A percentile compares a stretch with the other conserved stretches of the same genome.
These are phyloP conservation scores for Lactifluus volemus DNA, from an alignment of 768 basidiomycete genomes.

Conservation along the genomic window DNA sequence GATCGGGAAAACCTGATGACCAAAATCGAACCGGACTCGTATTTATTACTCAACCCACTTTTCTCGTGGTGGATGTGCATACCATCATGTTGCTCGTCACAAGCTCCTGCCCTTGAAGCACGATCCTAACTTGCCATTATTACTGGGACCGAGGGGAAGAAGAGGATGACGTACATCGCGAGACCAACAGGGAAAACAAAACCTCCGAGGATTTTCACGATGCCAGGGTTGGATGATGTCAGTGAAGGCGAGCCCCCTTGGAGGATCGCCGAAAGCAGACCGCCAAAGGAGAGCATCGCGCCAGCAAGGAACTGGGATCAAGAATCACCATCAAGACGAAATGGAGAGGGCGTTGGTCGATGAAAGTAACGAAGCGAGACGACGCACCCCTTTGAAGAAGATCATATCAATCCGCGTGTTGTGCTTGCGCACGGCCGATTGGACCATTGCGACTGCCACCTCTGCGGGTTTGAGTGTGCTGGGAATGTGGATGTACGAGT, in stretches of 20 bases:
- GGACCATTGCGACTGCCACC: conserved; percentile 50
- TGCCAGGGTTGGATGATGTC: conserved; percentile 47
- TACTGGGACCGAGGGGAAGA: not conserved
- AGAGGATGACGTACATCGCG: conserved; percentile 45
- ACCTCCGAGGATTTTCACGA: conserved; percentile 59
- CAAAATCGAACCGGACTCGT: not conserved
- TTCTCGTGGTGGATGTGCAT: not conserved
- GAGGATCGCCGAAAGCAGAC: conserved; percentile 51
- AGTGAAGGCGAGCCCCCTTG: conserved; percentile 50
- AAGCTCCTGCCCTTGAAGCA: conserved; percentile 60
- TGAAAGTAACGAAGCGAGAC: not conserved
- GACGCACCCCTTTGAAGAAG: conserved; percentile 61
- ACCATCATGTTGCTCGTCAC: conserved; percentile 77
- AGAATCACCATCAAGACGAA: not conserved
- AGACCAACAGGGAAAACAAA: conserved; percentile 72
- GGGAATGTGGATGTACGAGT: not conserved
- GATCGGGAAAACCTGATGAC: conserved; percentile 56
- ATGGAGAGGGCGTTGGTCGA: not conserved
- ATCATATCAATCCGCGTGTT: conserved; percentile 48
- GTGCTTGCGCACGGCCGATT: conserved; percentile 53
- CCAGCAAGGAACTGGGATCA: conserved; percentile 55
- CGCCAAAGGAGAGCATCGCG: conserved; percentile 68
- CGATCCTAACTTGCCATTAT: conserved; percentile 41
- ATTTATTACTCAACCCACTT: not conserved
- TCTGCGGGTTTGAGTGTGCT: conserved; percentile 47